These are phyloP conservation scores for Podila epigama DNA, from an alignment of 192 early-diverging fungal species.

Conservation along the genomic window DNA sequence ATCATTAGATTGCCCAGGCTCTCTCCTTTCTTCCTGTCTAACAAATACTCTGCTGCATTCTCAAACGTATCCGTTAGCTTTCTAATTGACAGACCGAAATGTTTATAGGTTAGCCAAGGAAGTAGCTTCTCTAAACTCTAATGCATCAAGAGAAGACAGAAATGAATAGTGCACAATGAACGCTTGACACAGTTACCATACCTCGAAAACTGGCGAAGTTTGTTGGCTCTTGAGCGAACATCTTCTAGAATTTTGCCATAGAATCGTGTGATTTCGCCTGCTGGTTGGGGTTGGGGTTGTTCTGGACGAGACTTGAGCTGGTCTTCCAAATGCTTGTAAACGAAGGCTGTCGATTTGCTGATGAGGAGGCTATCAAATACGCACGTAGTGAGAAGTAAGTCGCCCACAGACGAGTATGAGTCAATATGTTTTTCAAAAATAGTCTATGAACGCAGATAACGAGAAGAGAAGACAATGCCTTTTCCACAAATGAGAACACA, in stretches of 20 bases:
- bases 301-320: constrained; percentile 50
- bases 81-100: constrained; percentile 19
- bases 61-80: constrained; percentile 64
- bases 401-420: not conserved
- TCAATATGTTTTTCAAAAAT: not conserved
- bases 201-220: constrained; percentile 69
- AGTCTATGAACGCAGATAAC: not conserved
- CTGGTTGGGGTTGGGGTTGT: constrained; percentile 29
- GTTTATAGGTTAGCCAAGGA: not conserved
- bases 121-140: too few species aligned
- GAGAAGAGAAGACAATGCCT: too few species aligned
- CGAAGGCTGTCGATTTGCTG: constrained; percentile 52
- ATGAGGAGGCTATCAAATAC: constrained; percentile 52
- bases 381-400: not conserved
- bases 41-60: constrained; percentile 79
- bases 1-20: constrained; percentile 63
- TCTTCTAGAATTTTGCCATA: constrained; percentile 72
- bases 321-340: constrained; percentile 57
- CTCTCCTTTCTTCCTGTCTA: constrained; percentile 59
- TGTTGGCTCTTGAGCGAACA: constrained; percentile 68
- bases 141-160: not conserved
- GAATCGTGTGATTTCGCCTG: constrained; percentile 54
- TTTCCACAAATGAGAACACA: too few species aligned
- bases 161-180: not conserved
- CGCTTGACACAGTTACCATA: constrained; percentile 19